These are phyloP conservation scores for Solanum hybrid DNA, from an alignment of 305 asterid genomes.

Conservation along the genomic window DNA sequence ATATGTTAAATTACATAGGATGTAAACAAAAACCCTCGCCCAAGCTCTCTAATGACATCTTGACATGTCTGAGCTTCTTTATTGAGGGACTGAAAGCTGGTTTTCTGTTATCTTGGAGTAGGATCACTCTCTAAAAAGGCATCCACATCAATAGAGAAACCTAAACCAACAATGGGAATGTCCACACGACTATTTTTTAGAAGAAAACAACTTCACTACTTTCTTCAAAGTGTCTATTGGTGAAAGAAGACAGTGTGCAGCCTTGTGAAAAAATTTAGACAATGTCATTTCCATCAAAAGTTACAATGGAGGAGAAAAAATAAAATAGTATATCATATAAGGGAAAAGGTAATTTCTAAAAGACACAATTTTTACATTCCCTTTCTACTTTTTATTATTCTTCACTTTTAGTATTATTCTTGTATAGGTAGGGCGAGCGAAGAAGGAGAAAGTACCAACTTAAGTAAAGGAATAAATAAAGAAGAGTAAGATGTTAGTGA, in stretches of 20 bases:
- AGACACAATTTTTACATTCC: background rate
- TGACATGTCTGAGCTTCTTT: background rate
- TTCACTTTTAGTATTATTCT: background rate
- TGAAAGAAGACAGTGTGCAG: constrained; percentile 56
- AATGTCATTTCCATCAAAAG: background rate
- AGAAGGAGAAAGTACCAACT: background rate
- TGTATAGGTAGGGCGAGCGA: background rate
- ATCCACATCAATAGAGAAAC: constrained; percentile 33
- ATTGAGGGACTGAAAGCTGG: background rate
- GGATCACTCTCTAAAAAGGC: constrained; percentile 63
- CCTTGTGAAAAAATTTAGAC: constrained; percentile 41
- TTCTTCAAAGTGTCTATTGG: constrained; percentile 52
- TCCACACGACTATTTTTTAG: constrained; percentile 22
- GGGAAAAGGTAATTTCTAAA: background rate
- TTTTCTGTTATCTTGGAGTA: background rate
- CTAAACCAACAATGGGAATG: constrained; percentile 27
- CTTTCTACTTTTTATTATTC: background rate
- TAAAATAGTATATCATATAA: background rate
- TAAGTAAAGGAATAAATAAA: background rate
- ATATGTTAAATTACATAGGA: background rate
- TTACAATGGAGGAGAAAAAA: background rate
- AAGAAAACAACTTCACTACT: constrained; percentile 43
- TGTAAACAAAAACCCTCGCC: background rate
- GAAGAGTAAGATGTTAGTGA: background rate
- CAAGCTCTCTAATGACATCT: background rate